Evolutionary conservation across 2,329 filamentous ascomycete genomes (phyloP).

Genomic region (Arthrobotrys megalospora): DNA sequence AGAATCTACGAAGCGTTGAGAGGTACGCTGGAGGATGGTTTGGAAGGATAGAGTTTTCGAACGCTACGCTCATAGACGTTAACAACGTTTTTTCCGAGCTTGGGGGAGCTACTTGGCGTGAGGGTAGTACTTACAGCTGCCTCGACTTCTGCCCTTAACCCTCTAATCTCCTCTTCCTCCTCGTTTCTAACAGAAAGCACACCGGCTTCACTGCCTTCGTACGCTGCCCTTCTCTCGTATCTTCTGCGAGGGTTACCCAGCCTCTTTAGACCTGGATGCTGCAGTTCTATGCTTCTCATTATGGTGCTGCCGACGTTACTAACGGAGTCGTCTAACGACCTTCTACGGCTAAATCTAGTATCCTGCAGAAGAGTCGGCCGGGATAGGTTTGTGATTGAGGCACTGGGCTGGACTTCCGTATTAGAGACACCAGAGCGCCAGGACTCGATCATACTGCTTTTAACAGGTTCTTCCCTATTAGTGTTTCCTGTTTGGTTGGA

Average conservation of each 20-base stretch:
- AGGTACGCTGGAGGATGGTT: conserved; percentile 50
- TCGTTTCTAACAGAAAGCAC: background rate
- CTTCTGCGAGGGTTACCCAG: background rate
- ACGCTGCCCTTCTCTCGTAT: background rate
- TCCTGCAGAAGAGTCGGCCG: background rate
- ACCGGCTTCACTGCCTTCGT: background rate
- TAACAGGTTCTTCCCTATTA: background rate
- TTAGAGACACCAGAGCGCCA: background rate
- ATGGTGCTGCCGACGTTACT: background rate
- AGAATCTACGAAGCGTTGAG: conserved; percentile 42
- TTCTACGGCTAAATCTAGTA: background rate
- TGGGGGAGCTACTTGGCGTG: too few relatives aligned
- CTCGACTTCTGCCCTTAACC: conserved; percentile 3
- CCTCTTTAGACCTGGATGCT: conserved; percentile 26
- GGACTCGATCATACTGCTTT: background rate
- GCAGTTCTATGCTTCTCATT: conserved; percentile 13
- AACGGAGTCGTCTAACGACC: background rate
- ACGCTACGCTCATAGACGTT: background rate
- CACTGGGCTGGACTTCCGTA: background rate
- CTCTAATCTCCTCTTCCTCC: conserved; percentile 25
- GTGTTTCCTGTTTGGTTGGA: background rate
- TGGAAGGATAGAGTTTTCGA: conserved; percentile 35
- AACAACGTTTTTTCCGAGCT: background rate
- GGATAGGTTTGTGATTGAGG: background rate
- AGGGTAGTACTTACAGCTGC: conserved; percentile 19